Conservation (phyloP, 2,329 filamentous ascomycete species). For the Shiraia sp. region DNA sequence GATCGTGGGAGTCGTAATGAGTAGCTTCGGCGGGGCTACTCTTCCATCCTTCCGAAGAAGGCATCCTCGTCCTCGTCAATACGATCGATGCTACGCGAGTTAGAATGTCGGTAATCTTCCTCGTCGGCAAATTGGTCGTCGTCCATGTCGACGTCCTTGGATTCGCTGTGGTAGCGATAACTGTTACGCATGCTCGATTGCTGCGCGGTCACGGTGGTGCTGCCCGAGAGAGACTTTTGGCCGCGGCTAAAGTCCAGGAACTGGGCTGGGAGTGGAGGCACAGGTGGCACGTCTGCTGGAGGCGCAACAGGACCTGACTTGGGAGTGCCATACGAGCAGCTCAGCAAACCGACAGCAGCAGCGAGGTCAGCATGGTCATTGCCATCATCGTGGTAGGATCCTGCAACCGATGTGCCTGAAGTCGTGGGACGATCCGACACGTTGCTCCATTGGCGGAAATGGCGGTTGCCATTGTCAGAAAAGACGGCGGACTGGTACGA, state of each 20-base stretch:
- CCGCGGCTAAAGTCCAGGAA: conserved; percentile 67
- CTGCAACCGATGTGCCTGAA: conserved; percentile 61
- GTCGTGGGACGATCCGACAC: conserved; percentile 76
- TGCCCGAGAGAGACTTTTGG: conserved; percentile 57
- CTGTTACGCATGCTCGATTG: conserved; percentile 66
- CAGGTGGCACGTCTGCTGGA: conserved; percentile 77
- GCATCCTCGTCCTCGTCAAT: conserved; percentile 92
- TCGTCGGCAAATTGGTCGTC: conserved; percentile 67
- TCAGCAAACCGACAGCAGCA: conserved; percentile 85
- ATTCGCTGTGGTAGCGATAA: conserved; percentile 55
- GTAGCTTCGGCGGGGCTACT: too few relatives aligned
- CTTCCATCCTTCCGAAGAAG: conserved; percentile 96
- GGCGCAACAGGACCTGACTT: conserved; percentile 66
- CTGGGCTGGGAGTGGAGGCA: conserved; percentile 81
- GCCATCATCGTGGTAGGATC: conserved; percentile 72
- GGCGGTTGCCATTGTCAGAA: conserved; percentile 58
- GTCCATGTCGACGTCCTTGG: conserved; percentile 55
- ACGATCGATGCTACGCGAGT: conserved; percentile 55
- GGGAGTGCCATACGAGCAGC: conserved; percentile 87
- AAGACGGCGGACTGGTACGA: conserved; percentile 78
- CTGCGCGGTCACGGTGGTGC: conserved; percentile 59
- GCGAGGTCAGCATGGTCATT: conserved; percentile 76
- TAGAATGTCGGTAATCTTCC: conserved; percentile 61
- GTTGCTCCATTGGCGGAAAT: conserved; percentile 72
- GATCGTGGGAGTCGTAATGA: too few relatives aligned